Evolutionary conservation across 768 basidiomycete species (phyloP), one percentile per base, ranked within the genome.

Genomic region (Terana coerulea): DNA sequence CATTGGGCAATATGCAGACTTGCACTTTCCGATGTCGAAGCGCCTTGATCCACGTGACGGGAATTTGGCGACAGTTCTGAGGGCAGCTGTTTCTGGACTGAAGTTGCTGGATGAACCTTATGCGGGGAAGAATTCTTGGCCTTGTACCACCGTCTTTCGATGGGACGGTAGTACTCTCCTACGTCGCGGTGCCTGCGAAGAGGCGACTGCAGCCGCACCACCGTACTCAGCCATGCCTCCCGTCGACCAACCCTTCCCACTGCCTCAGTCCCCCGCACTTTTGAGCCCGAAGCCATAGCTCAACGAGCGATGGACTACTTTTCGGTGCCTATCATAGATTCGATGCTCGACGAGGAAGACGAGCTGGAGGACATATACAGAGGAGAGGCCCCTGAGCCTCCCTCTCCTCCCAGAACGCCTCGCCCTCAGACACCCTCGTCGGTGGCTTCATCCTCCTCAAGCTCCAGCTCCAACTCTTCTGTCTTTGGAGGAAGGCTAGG

Each of bases 341-440:
- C 31, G 56, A 57, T 4, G 55, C n/a, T n/a, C n/a, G n/a, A 57
- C 30, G 17, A 49, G 14, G 36, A 60, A 40, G 63, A 59, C 28
- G 60, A 61, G n/a, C 69, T 73, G 36, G 63, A 69, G 29, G 83
- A 86, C 61, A 84, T 86, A 54, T 86, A 82, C 62, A 77, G 84
- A 55, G 85, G 83, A 21, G 71, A 72, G 22, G 70, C 68, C 21
- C 72, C 49, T 14, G 17, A 25, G 10, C 49, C 49, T 9, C 25
- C 49, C 15, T 56, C 67, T 14, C 66, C 65, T 4, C 61, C 69
- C 33, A 61, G 55, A 56, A 65, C 59, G 14, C 59, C 56, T 25
- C 59, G 59, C 47, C 64, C 53, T 53, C 64, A 48, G 43, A 50
- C 56, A 33, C 65, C 72, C n/a, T 34, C 45, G 11, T 59, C 69